Evolutionary conservation across 1,139 yeast genomes (phyloP).

Genomic region (Debaryomyces psychrophilus): DNA sequence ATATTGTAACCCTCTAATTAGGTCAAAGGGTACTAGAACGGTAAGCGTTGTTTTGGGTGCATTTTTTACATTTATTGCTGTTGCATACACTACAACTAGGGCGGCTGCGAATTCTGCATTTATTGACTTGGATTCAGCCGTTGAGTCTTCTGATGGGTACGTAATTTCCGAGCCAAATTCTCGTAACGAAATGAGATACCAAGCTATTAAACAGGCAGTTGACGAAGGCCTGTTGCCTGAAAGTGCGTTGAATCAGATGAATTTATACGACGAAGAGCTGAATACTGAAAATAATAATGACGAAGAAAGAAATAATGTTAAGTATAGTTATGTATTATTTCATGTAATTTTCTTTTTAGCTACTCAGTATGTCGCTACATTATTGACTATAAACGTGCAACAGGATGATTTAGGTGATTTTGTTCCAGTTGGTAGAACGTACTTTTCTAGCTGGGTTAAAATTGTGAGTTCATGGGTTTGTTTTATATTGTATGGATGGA

Average conservation of each 20-base stretch:
- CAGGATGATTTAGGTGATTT: conserved; percentile 86
- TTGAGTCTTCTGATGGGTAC: conserved; percentile 21
- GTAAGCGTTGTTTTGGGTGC: conserved; percentile 90
- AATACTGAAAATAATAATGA: conserved; percentile 44
- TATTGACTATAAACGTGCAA: conserved; percentile 87
- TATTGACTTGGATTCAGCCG: conserved; percentile 29
- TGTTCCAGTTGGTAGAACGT: conserved; percentile 95
- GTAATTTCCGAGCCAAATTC: conserved; percentile 57
- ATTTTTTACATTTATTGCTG: conserved; percentile 87
- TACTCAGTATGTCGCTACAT: conserved; percentile 94
- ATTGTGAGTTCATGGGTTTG: conserved; percentile 93
- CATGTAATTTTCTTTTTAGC: conserved; percentile 92
- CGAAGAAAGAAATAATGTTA: conserved; percentile 69
- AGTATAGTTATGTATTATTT: conserved; percentile 85
- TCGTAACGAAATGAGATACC: conserved; percentile 77
- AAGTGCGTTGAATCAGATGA: conserved; percentile 77
- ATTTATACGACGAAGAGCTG: conserved; percentile 54
- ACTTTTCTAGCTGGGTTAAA: conserved; percentile 94
- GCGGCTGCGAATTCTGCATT: conserved; percentile 86
- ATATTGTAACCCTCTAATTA: conserved; percentile 84
- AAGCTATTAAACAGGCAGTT: conserved; percentile 91
- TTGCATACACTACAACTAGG: conserved; percentile 95
- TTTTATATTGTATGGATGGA: conserved; percentile 85
- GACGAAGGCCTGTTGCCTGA: conserved; percentile 94
- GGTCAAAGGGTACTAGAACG: conserved; percentile 89